These are phyloP conservation scores for Sonneratia caseolaris DNA, from an alignment of 345 rosid species.

Conservation along the genomic window DNA sequence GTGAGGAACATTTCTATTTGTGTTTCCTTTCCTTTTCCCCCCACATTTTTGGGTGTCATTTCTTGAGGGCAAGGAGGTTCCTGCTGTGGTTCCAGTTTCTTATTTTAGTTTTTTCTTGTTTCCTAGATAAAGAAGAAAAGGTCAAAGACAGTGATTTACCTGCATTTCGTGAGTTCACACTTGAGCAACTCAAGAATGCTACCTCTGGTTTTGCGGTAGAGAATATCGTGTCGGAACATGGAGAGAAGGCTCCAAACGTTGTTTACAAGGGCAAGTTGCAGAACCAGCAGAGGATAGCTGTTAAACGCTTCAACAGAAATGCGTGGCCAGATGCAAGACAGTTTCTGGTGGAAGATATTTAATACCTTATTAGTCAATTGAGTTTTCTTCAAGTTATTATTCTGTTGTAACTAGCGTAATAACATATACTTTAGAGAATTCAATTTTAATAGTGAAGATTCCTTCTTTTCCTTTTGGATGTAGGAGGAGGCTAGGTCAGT, in stretches of 20 bases:
- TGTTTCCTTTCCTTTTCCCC: background rate
- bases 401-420: background rate
- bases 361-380: background rate
- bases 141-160: slow-evolving; percentile 40
- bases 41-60: background rate
- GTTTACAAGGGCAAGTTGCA: slow-evolving; percentile 89
- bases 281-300: slow-evolving; percentile 70
- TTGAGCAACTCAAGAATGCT: slow-evolving; percentile 69
- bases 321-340: slow-evolving; percentile 94
- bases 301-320: slow-evolving; percentile 71
- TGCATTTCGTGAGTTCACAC: slow-evolving; percentile 58
- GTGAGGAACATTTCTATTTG: slow-evolving; percentile 27
- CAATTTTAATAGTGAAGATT: background rate
- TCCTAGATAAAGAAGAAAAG: slow-evolving; percentile 29
- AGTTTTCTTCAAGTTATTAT: background rate
- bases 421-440: background rate
- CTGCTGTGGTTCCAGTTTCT: background rate
- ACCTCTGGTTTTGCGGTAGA: slow-evolving; percentile 84
- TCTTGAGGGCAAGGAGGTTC: background rate
- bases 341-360: slow-evolving; percentile 44
- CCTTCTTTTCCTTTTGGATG: slow-evolving; percentile 3
- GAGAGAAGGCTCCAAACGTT: slow-evolving; percentile 93
- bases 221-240: slow-evolving; percentile 91
- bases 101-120: background rate
- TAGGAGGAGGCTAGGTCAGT: slow-evolving; percentile 93